Base-by-base conservation (phyloP, 805 yeast genomes). In the Candida easanensis region DNA sequence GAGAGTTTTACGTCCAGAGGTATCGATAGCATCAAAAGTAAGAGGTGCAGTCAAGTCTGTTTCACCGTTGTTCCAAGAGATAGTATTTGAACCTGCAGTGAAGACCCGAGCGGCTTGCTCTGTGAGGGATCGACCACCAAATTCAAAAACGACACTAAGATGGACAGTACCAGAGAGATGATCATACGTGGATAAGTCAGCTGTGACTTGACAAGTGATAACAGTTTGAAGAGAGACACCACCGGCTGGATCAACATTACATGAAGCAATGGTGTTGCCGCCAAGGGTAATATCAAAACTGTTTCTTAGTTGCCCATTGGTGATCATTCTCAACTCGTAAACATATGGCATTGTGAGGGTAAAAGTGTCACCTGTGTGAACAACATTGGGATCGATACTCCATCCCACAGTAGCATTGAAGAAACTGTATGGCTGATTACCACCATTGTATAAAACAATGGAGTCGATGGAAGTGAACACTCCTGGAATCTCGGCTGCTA, bases 21-120 rank as follows among this genome's bases (percentile, higher is more conserved):
- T 18, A 19, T 27, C 23, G 6, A 38, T 10, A 5, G 38, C 28
- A n/a, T 14, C 8, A 21, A 44, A 41, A 2, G 17, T 16, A 11
- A 39, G 47, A 4, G 37, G 27, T 9, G 27, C 9, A 8, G 45
- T 19, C 13, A 47, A 36, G 16, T 44, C 27, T n/a, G 34, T 42
- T n/a, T n/a, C n/a, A n/a, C n/a, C n/a, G n/a, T n/a, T n/a, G 36
- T 50, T 50, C 48, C 50, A 50, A 7, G 44, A 38, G 14, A 50
- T 41, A 13, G 44, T 43, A 39, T 47, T 50, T 11, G 36, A 3
- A 9, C 53, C 53, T 3, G 36, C 15, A 15, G 13, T 17, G 51
- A 51, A 50, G 5, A 20, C 33, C 5, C 18, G 8, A 16, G 51
- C 49, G 14, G 45, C 38, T 14, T 25, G 30, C 2, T 23, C 16